These are phyloP conservation scores for Turnera subulata DNA, from an alignment of 345 rosid species.

Conservation along the genomic window DNA sequence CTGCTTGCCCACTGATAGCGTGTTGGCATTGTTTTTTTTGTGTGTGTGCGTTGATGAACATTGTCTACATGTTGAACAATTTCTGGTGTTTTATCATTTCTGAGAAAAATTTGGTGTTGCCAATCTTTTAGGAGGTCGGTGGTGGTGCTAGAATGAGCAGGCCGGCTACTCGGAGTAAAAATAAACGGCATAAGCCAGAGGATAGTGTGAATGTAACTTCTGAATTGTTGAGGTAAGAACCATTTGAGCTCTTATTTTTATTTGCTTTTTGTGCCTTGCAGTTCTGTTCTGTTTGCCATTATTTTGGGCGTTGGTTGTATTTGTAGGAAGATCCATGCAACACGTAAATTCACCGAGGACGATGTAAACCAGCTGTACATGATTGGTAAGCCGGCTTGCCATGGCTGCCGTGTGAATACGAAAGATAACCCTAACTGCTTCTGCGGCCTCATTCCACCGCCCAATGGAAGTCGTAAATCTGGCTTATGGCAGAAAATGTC, in stretches of 20 bases:
- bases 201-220: slow-evolving; percentile 44
- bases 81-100: too few species aligned
- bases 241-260: slow-evolving; percentile 3
- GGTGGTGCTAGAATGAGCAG: slow-evolving; percentile 54
- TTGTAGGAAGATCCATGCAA: slow-evolving; percentile 66
- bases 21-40: too few species aligned
- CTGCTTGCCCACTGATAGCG: too few species aligned
- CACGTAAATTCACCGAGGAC: slow-evolving; percentile 51
- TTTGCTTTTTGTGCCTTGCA: neutral
- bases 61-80: too few species aligned
- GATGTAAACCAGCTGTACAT: slow-evolving; percentile 68
- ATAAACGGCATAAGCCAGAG: slow-evolving; percentile 51
- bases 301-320: slow-evolving; percentile 13
- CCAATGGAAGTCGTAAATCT: slow-evolving; percentile 74
- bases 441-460: slow-evolving; percentile 79
- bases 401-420: slow-evolving; percentile 88
- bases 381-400: slow-evolving; percentile 76
- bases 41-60: too few species aligned
- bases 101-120: neutral
- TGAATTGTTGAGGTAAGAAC: slow-evolving; percentile 46
- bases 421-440: slow-evolving; percentile 95
- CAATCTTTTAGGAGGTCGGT: slow-evolving; percentile 26
- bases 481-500: slow-evolving; percentile 94
- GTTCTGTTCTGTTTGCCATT: slow-evolving; percentile 1
- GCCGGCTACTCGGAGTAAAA: slow-evolving; percentile 66